Evolutionary conservation across 2,329 filamentous ascomycete genomes (phyloP).

Genomic region (Elsinoe fawcettii): DNA sequence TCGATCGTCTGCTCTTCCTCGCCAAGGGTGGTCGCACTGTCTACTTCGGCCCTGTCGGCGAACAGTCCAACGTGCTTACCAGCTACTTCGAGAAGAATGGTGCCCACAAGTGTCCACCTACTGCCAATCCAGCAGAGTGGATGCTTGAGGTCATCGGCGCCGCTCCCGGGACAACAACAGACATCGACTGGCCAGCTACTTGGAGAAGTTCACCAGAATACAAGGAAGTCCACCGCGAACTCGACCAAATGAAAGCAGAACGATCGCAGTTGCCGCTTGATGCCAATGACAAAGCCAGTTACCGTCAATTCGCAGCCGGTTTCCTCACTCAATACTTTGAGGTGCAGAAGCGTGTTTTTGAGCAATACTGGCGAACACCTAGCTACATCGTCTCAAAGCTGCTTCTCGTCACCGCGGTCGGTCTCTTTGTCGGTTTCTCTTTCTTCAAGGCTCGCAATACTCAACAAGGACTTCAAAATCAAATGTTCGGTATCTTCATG

Average conservation of each 20-base stretch:
- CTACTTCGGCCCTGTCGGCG: slow-evolving; percentile 73
- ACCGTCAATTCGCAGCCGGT: slow-evolving; percentile 73
- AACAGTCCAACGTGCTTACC: slow-evolving; percentile 59
- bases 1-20: slow-evolving; percentile 72
- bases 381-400: slow-evolving; percentile 82
- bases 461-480: slow-evolving; percentile 73
- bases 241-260: slow-evolving; percentile 38
- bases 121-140: slow-evolving; percentile 76
- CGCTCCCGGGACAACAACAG: slow-evolving; percentile 41
- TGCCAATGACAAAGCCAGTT: slow-evolving; percentile 46
- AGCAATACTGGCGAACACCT: slow-evolving; percentile 87
- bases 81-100: slow-evolving; percentile 71
- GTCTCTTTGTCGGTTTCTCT: slow-evolving; percentile 70
- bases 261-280: slow-evolving; percentile 32
- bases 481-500: slow-evolving; percentile 82
- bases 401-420: slow-evolving; percentile 55
- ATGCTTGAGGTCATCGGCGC: slow-evolving; percentile 56
- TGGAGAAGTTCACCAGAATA: slow-evolving; percentile 45
- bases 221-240: slow-evolving; percentile 37
- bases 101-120: slow-evolving; percentile 54
- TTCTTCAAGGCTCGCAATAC: slow-evolving; percentile 66
- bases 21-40: slow-evolving; percentile 68
- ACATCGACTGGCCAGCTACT: slow-evolving; percentile 44
- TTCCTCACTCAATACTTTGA: slow-evolving; percentile 60
- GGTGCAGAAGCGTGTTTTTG: slow-evolving; percentile 68